Conservation (phyloP, 345 rosid species). For the Pistacia integerrima region DNA sequence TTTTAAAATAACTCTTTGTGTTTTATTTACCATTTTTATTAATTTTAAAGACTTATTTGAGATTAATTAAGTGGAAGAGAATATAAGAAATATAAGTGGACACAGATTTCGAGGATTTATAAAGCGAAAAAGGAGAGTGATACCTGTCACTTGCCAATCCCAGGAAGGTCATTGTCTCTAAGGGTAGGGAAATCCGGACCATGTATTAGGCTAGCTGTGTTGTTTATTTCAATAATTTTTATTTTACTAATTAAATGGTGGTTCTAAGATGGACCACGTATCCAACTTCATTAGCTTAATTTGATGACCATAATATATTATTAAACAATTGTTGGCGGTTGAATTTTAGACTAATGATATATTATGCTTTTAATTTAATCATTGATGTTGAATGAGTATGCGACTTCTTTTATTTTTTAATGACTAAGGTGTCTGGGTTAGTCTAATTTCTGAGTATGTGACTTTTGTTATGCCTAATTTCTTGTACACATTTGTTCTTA, state of each 20-base stretch:
- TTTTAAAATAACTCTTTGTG: too few relatives aligned
- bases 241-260: background rate
- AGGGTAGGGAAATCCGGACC: slow-evolving; percentile 20
- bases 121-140: background rate
- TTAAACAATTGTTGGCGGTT: background rate
- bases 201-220: slow-evolving; percentile 14
- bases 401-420: too few relatives aligned
- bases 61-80: background rate
- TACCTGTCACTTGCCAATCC: slow-evolving; percentile 8
- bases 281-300: background rate
- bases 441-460: too few relatives aligned
- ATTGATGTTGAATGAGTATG: too few relatives aligned
- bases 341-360: too few relatives aligned
- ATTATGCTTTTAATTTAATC: too few relatives aligned
- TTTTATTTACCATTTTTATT: background rate
- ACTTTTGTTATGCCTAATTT: too few relatives aligned
- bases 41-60: too few relatives aligned
- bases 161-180: slow-evolving; percentile 1
- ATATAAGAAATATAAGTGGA: slow-evolving; percentile 1
- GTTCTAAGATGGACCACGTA: slow-evolving; percentile 18
- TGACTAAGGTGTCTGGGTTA: too few relatives aligned
- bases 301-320: background rate
- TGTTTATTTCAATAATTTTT: background rate
- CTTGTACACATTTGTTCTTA: too few relatives aligned
- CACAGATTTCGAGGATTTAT: background rate